Percentiles rank a stretch among this genome's conserved stretches.
Conservation (phyloP, 23 red algal species). For the Pyropia yezoensis region DNA sequence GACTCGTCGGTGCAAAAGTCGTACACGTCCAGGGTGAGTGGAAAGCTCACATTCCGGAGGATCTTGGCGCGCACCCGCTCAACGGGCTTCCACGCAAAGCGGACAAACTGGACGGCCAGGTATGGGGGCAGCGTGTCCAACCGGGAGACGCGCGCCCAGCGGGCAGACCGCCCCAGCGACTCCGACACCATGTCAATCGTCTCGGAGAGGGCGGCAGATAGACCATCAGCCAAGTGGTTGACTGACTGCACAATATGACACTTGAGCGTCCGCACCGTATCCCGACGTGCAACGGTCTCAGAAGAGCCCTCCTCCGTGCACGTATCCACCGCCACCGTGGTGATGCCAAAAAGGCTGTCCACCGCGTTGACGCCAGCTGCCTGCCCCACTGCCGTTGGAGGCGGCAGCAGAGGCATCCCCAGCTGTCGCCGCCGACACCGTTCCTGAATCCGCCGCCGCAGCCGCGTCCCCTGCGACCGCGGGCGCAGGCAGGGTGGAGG, state of each 20-base stretch:
- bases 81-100: conserved; percentile 98
- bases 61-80: conserved; percentile 97
- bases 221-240: conserved; percentile 68
- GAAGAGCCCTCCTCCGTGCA: conserved; percentile 45
- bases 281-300: conserved; percentile 20
- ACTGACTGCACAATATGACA: conserved; percentile 79
- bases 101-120: conserved; percentile 80
- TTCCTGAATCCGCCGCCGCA: neutral
- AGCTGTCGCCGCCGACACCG: neutral
- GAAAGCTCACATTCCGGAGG: conserved; percentile 82
- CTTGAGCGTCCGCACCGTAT: conserved; percentile 53
- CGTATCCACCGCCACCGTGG: conserved; percentile 41
- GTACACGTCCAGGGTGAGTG: conserved; percentile 60
- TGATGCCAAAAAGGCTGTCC: conserved; percentile 70
- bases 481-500: conserved; percentile 14
- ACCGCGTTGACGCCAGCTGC: conserved; percentile 21
- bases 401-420: neutral
- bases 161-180: conserved; percentile 21
- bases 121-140: conserved; percentile 76
- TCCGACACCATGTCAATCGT: conserved; percentile 70
- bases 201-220: conserved; percentile 68
- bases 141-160: conserved; percentile 53
- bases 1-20: conserved; percentile 76
- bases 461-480: neutral
- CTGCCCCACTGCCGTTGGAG: neutral